Base-by-base conservation (phyloP, 768 basidiomycete genomes). In the Zangia roseola region DNA sequence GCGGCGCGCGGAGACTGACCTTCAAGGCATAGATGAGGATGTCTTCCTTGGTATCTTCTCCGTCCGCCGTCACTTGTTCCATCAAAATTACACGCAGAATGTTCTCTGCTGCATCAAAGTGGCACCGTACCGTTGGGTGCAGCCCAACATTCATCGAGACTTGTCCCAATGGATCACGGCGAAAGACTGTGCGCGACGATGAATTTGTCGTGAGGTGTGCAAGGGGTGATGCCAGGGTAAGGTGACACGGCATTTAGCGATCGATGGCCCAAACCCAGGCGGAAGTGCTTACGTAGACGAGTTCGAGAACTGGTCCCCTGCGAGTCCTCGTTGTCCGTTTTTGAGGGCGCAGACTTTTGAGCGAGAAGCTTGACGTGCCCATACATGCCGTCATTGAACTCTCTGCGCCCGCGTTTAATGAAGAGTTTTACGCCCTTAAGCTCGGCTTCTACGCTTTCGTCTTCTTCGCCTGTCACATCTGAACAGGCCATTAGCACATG, bases 101-200 rank as follows among this genome's bases (percentile, higher is more conserved):
- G 42, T 73, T 73, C 49, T 85, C 83, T 31, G 75, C 73, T 17
- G 70, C 67, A 49, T 84, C 80, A 60, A 75, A 84, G 19, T 78
- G 73, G 53, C 81, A 84, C 36, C 82, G 77, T 36, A 86, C 72
- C 9, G 78, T 65, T 8, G 81, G 70, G 37, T 71, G 71, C 43
- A 88, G 60, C 20, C 77, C 76, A 36, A 83, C 69, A 58, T 84
- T 86, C 81, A 86, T 81, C 1, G 84, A 79, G 1, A 86, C 80
- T 57, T 86, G 81, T 73, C 81, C 80, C 24, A 87, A 64, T 0
- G 83, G 85, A 53, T 86, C 85, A 6, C 85, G 80, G 7, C 84
- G 79, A 68, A 88, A 86, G 13, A 86, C 85, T 85, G 54, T 34
- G 19, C 9, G 37, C 12, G 39, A 24, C 24, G 13, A 20, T 21